Evolutionary conservation across 306 rosid species (phyloP).

Genomic region (Cicer judaicum): DNA sequence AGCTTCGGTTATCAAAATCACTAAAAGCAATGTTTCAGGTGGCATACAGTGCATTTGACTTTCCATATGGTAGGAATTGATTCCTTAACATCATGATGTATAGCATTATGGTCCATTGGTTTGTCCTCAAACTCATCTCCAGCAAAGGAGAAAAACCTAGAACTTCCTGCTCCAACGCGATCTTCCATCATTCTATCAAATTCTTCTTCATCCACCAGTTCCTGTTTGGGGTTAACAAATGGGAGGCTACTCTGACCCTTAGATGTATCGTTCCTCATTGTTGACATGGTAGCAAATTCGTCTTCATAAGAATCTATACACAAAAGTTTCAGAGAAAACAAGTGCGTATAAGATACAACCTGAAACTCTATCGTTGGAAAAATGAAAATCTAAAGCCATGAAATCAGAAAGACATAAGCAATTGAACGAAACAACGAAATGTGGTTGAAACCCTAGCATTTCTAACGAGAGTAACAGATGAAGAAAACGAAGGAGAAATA

Average conservation of each 20-base stretch:
- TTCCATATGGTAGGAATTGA: conserved; percentile 73
- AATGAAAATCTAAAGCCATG: neutral
- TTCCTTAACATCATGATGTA: conserved; percentile 50
- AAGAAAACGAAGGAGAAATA: conserved; percentile 5
- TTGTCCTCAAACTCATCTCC: conserved; percentile 77
- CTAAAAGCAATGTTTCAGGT: conserved; percentile 18
- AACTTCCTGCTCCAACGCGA: conserved; percentile 49
- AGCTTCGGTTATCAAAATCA: conserved; percentile 11
- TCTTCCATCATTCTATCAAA: conserved; percentile 82
- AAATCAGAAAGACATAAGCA: neutral
- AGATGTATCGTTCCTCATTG: conserved; percentile 48
- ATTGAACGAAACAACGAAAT: conserved; percentile 28
- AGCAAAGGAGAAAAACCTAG: conserved; percentile 53
- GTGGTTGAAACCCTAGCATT: conserved; percentile 47
- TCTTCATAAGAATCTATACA: conserved; percentile 65
- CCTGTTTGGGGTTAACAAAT: conserved; percentile 71
- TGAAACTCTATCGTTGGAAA: neutral
- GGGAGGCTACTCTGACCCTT: conserved; percentile 55
- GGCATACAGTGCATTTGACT: conserved; percentile 90
- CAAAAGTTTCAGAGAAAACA: neutral
- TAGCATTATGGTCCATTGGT: conserved; percentile 48
- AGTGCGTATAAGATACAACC: neutral
- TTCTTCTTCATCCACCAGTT: conserved; percentile 76
- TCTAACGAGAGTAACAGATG: neutral
- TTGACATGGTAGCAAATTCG: conserved; percentile 49